Evolutionary conservation across 164 flowering plant genomes (phyloP).

Genomic region (Vitis vinifera): ASM3070453v1 NC_081820.1:5856501-5857000

Average conservation of each 20-base stretch:
- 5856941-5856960: slow-evolving; percentile 60
- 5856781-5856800: background rate
- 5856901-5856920: slow-evolving; percentile 60
- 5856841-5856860: slow-evolving; percentile 77
- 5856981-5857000: slow-evolving; percentile 57
- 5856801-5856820: slow-evolving; percentile 48
- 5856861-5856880: slow-evolving; percentile 84
- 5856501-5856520: no score
- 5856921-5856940: slow-evolving; percentile 70
- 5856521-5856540: no score
- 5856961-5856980: slow-evolving; percentile 50
- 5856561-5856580: no score
- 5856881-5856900: slow-evolving; percentile 35
- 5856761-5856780: background rate
- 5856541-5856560: no score
- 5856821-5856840: slow-evolving; percentile 66
- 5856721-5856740: background rate
- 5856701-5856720: no score
- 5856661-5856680: no score
- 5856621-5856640: no score
- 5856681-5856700: no score
- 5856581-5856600: no score
- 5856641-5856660: no score
- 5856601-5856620: no score
- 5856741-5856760: background rate